Conservation (phyloP, 805 yeast genomes). For the Yamadazyma sp. region DNA sequence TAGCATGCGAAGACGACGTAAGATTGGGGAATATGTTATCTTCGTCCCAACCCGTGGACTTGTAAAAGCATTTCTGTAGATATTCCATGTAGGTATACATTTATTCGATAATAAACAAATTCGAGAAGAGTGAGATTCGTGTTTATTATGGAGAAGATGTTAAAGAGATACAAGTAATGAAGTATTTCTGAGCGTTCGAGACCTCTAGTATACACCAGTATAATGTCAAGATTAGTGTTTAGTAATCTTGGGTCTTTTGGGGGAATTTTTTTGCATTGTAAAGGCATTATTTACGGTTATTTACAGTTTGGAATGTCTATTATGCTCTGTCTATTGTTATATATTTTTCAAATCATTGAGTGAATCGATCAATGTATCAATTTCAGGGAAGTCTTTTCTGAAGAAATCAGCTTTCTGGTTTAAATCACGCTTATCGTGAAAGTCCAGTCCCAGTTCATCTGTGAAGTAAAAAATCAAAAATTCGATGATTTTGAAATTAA, state of each 20-base stretch:
- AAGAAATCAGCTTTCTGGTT: slow-evolving; percentile 34
- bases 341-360: slow-evolving; percentile 28
- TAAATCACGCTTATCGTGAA: slow-evolving; percentile 11
- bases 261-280: no score
- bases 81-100: slow-evolving; percentile 90
- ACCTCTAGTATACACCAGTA: no score
- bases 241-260: no score
- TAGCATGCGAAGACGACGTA: slow-evolving; percentile 62
- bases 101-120: slow-evolving; percentile 1
- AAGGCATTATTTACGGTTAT: no score
- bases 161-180: no score
- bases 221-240: no score
- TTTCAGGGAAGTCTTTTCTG: slow-evolving; percentile 36
- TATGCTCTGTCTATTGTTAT: no score
- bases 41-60: slow-evolving; percentile 72
- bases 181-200: no score
- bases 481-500: slow-evolving; percentile 64
- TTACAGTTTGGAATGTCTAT: no score
- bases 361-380: slow-evolving; percentile 35
- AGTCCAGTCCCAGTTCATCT: slow-evolving; percentile 43
- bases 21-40: slow-evolving; percentile 76
- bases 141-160: no score
- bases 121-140: background rate
- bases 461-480: slow-evolving; percentile 65
- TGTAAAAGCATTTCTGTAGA: slow-evolving; percentile 68